phyloP scores from a whole-genome alignment of 331 rosid species.

The Quercus tomentella region DNA sequence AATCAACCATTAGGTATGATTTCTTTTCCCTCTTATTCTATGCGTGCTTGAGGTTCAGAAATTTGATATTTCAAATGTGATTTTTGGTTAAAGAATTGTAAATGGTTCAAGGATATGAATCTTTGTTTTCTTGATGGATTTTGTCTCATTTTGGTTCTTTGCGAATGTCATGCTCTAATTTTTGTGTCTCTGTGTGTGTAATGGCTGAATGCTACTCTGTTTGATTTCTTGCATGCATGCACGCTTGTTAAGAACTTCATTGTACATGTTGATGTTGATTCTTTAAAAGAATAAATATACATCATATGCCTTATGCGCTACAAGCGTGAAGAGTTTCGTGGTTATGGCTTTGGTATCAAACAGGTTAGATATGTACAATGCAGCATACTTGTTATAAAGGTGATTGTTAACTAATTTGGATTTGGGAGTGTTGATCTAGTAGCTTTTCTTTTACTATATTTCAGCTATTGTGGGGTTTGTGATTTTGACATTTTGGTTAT shows the following conservation, averaged over 20 bases:
- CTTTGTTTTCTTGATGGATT: neutral
- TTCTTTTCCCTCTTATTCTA: neutral
- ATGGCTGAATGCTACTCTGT: neutral
- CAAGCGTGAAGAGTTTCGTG: neutral
- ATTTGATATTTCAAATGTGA: neutral
- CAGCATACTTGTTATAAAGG: neutral
- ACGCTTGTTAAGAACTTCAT: neutral
- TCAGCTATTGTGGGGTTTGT: neutral
- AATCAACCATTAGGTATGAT: conserved; percentile 47
- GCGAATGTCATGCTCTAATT: neutral
- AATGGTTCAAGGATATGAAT: neutral
- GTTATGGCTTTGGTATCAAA: neutral
- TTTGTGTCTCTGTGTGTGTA: neutral
- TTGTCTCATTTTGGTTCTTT: neutral
- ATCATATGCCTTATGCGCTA: neutral
- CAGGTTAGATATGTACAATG: neutral
- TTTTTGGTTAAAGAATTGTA: too few species aligned
- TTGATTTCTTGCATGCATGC: neutral
- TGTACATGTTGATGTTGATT: neutral
- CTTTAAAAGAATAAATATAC: neutral
- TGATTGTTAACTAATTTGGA: neutral
- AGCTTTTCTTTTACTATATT: neutral
- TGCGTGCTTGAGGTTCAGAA: neutral
- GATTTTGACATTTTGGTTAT: neutral
- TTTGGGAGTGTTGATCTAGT: neutral